Evolutionary conservation across 148 eudicot species (phyloP), one percentile per base, ranked within the genome.

Genomic region (Camellia granthamiana): DNA sequence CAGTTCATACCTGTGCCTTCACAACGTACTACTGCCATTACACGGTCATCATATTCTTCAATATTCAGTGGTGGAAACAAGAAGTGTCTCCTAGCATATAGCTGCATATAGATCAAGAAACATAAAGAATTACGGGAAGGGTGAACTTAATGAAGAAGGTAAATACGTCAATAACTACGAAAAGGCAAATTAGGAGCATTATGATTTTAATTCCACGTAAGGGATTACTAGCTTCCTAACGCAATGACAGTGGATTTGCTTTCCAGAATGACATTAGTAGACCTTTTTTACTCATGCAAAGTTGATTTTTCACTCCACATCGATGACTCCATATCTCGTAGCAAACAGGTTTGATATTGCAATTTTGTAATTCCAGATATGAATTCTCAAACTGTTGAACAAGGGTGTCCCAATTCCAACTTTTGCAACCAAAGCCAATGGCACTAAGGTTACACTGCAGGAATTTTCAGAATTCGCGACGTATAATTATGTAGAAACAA

Each of bases 71-170:
- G 90, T 64, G 99, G 98, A 77, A 90, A 90, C 80, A 97, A 88
- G 78, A 97, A 97, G 86, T 92, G 98, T 78, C 99, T 92, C 75
- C 99, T 89, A 69, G 99, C 99, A 85, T 94, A 97, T 71, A 97
- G 83, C 99, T 92, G 91, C 86, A 84, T 51, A 78, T 61, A 59
- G 44, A 51, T 82, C n/a, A 70, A 47, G 13, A 69, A 64, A 76
- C 62, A 70, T 7, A 49, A 67, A 77, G 16, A 15, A 68, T 51
- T 23, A 5, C 5, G 60, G 3, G 19, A 81, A 69, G 23, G 49
- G 38, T 30, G 11, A 46, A 44, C 43, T 43, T 21, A 30, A 59
- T n/a, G 47, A 69, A 54, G 68, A 46, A 46, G 30, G 58, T 14
- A 63, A 62, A 41, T 23, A n/a, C 54, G 69, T 30, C 21, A 60